These are phyloP conservation scores for Pascua guehoae DNA, from an alignment of 1,284 basidiomycete species.

Conservation along the genomic window DNA sequence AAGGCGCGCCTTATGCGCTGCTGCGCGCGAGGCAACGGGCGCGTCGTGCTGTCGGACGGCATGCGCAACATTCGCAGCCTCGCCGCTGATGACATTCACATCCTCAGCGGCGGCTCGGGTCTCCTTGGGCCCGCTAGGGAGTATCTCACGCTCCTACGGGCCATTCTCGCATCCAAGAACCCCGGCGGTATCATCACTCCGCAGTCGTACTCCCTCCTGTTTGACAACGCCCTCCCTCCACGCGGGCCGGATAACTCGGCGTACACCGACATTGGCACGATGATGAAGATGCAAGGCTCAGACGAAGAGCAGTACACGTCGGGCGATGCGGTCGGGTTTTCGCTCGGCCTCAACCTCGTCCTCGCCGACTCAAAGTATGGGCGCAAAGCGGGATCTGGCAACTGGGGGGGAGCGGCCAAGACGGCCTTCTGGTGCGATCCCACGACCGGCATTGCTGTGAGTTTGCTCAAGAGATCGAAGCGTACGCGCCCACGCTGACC, in stretches of 20 bases:
- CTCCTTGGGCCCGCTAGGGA: conserved; percentile 32
- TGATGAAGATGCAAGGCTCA: background rate
- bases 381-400: conserved; percentile 22
- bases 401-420: conserved; percentile 19
- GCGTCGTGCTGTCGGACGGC: background rate
- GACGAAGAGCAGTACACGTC: background rate
- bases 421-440: conserved; percentile 37
- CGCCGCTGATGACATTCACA: conserved; percentile 8
- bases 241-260: conserved; percentile 2
- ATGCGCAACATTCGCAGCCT: background rate
- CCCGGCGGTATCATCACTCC: background rate
- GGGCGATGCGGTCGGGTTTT: conserved; percentile 1
- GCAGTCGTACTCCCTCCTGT: conserved; percentile 14
- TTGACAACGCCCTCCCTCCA: conserved; percentile 18
- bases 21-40: conserved; percentile 9
- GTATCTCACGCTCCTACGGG: conserved; percentile 29
- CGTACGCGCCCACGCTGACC: background rate
- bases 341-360: conserved; percentile 16
- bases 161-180: conserved; percentile 3
- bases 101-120: conserved; percentile 30
- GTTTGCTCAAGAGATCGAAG: background rate
- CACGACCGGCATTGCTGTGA: conserved; percentile 17
- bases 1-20: conserved; percentile 11
- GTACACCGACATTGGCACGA: conserved; percentile 12
- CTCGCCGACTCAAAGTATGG: conserved; percentile 11